phyloP scores from a whole-genome alignment of 2,329 filamentous ascomycete genomes.

The Aureobasidium leucospermi region DNA sequence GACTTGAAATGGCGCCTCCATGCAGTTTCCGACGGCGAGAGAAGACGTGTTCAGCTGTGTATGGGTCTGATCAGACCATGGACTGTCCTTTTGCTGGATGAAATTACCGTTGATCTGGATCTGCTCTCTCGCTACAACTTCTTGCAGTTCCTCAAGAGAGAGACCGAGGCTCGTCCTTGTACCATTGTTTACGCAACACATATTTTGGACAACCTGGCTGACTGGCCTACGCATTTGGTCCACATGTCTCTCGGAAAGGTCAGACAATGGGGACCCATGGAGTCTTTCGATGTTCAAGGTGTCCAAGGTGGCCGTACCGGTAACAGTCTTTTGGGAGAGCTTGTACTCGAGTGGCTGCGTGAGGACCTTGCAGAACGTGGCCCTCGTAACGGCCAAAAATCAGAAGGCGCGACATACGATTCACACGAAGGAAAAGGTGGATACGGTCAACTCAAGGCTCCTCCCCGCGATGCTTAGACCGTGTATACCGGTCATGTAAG shows the following conservation, averaged over 20 bases:
- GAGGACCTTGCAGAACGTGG: conserved; percentile 73
- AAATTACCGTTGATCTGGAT: conserved; percentile 95
- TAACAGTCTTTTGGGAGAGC: conserved; percentile 77
- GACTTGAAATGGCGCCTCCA: conserved; percentile 93
- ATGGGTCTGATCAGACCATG: conserved; percentile 93
- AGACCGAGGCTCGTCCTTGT: conserved; percentile 74
- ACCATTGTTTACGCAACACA: conserved; percentile 98
- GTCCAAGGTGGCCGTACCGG: conserved; percentile 48
- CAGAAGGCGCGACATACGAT: conserved; percentile 60
- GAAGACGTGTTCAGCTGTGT: conserved; percentile 83
- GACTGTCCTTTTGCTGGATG: conserved; percentile 84
- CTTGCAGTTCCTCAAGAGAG: conserved; percentile 72
- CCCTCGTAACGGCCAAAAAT: conserved; percentile 56
- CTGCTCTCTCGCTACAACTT: conserved; percentile 79
- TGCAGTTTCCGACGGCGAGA: conserved; percentile 86
- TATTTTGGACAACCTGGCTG: conserved; percentile 88
- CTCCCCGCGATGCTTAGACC: neutral
- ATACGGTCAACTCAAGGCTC: conserved; percentile 51
- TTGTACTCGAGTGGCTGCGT: conserved; percentile 82
- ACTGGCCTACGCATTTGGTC: conserved; percentile 91
- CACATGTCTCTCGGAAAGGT: conserved; percentile 89
- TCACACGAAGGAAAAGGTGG: conserved; percentile 53
- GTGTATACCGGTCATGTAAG: neutral
- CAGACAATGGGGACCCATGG: conserved; percentile 75
- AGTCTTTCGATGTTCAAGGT: conserved; percentile 55